Percentiles rank a stretch among this genome's conserved stretches.
phyloP scores from a whole-genome alignment of 768 basidiomycete species.

The Leccinum barrowsii region DNA sequence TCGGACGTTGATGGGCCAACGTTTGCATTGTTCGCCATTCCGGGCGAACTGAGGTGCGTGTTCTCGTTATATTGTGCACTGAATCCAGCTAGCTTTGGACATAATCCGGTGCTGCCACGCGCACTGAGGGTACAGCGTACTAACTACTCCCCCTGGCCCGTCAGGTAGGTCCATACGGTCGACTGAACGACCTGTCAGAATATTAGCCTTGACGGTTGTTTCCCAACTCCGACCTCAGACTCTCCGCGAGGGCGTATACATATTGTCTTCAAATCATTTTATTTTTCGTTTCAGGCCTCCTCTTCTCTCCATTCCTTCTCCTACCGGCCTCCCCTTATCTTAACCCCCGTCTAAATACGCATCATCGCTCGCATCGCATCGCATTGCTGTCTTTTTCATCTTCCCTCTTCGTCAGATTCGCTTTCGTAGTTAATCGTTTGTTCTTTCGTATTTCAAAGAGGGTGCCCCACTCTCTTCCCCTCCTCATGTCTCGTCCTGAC shows the following conservation, averaged over 20 bases:
- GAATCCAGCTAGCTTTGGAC: constrained; percentile 15
- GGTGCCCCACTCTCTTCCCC: constrained; percentile 5
- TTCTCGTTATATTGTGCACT: constrained; percentile 23
- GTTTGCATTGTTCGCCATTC: constrained; percentile 30
- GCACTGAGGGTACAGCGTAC: constrained; percentile 1
- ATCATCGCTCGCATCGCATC: constrained; percentile 28
- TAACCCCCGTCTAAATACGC: constrained; percentile 30
- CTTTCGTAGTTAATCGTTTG: constrained; percentile 31
- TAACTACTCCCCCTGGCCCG: background rate
- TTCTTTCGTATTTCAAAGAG: constrained; percentile 24
- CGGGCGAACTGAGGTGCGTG: constrained; percentile 19
- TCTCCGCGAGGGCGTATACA: constrained; percentile 29
- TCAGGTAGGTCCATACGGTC: background rate
- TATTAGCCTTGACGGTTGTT: constrained; percentile 15
- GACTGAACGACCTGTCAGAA: constrained; percentile 18
- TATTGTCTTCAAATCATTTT: constrained; percentile 24
- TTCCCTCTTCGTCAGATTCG: constrained; percentile 16
- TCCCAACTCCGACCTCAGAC: constrained; percentile 31
- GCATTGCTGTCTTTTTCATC: constrained; percentile 32
- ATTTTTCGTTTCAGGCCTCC: constrained; percentile 26
- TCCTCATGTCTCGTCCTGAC: constrained; percentile 43
- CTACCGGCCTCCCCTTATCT: constrained; percentile 24
- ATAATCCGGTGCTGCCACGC: background rate
- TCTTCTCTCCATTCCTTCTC: constrained; percentile 9
- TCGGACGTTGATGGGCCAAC: background rate